These are phyloP conservation scores for Tarenaya hassleriana DNA, from an alignment of 345 rosid species.

Conservation along the genomic window DNA sequence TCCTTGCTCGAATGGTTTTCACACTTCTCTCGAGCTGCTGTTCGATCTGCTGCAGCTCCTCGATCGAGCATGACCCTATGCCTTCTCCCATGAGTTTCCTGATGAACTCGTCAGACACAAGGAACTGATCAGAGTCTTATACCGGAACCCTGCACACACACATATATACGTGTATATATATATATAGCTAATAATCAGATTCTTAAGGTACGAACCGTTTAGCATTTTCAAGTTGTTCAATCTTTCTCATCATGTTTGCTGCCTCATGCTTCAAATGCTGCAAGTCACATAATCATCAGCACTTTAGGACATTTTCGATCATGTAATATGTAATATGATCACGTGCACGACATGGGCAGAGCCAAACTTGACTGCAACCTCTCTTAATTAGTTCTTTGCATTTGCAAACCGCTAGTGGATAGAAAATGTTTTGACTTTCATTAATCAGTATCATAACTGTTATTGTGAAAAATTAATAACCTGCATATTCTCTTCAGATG, in stretches of 20 bases:
- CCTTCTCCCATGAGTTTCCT: constrained; percentile 60
- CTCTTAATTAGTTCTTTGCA: too few relatives aligned
- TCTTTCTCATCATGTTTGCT: constrained; percentile 62
- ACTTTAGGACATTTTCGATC: neutral
- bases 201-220: constrained; percentile 46
- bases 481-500: constrained; percentile 42
- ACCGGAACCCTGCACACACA: neutral
- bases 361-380: too few relatives aligned
- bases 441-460: too few relatives aligned
- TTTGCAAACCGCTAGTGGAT: too few relatives aligned
- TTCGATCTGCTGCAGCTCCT: constrained; percentile 56
- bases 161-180: neutral
- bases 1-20: constrained; percentile 44
- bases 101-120: neutral
- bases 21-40: constrained; percentile 55
- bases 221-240: constrained; percentile 68
- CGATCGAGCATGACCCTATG: constrained; percentile 42
- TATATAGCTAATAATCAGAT: neutral
- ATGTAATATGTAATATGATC: constrained; percentile 1
- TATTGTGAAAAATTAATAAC: too few relatives aligned
- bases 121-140: neutral
- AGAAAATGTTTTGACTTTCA: too few relatives aligned
- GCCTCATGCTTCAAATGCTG: constrained; percentile 81
- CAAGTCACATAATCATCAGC: constrained; percentile 13
- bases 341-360: too few relatives aligned